Conservation (phyloP, 805 yeast species). For the Sugiyamaella valdiviana region DNA sequence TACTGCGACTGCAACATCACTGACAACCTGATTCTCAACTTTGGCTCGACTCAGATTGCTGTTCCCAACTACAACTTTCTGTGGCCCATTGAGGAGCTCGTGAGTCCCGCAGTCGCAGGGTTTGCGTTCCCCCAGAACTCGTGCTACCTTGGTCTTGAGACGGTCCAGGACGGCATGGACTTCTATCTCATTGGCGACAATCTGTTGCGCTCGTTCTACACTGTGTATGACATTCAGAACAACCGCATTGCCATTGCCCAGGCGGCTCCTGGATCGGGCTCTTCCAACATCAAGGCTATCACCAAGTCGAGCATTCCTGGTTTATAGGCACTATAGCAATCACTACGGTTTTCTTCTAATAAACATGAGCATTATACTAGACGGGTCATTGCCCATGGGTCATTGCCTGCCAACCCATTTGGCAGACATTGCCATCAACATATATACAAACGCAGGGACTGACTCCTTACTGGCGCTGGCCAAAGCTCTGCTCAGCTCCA, state of each 20-base stretch:
- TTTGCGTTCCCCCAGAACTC: constrained; percentile 33
- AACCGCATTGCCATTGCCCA: constrained; percentile 50
- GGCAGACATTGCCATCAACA: background rate
- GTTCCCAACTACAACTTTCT: constrained; percentile 32
- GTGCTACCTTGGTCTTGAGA: constrained; percentile 33
- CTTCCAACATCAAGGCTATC: constrained; percentile 14
- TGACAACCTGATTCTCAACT: constrained; percentile 24
- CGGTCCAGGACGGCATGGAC: constrained; percentile 29
- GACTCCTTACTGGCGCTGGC: constrained; percentile 16
- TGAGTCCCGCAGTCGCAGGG: constrained; percentile 25
- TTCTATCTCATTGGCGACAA: constrained; percentile 54
- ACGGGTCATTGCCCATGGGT: too few species aligned
- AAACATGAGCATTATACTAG: too few species aligned
- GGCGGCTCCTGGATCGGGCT: constrained; percentile 24
- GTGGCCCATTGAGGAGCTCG: constrained; percentile 32
- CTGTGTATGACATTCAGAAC: constrained; percentile 57
- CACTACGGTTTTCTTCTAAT: too few species aligned
- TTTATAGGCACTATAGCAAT: background rate
- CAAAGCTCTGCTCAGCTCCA: constrained; percentile 33
- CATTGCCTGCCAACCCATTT: too few species aligned
- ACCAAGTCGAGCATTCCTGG: constrained; percentile 16
- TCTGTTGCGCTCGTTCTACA: constrained; percentile 52
- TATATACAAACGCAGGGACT: background rate
- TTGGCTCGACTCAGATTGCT: constrained; percentile 25
- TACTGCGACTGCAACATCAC: constrained; percentile 35